Evolutionary conservation across 306 rosid genomes (phyloP).

Genomic region (Benincasa hispida): DNA sequence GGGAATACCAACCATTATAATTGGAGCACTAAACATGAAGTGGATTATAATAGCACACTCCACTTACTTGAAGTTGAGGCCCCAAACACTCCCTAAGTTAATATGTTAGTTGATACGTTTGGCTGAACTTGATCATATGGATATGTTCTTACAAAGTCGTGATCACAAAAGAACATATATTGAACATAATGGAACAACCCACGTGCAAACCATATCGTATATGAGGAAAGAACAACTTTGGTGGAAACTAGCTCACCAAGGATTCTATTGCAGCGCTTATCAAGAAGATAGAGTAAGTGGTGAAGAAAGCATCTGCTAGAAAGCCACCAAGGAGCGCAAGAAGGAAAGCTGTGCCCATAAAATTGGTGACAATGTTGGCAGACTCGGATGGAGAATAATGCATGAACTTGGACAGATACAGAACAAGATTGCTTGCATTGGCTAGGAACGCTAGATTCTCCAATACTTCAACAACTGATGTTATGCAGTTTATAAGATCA

Average conservation of each 20-base stretch:
- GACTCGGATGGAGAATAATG: slow-evolving; percentile 60
- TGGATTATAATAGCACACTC: no score
- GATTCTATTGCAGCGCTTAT: slow-evolving; percentile 66
- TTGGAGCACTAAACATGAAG: no score
- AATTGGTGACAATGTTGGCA: slow-evolving; percentile 67
- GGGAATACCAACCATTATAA: no score
- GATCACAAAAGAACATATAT: no score
- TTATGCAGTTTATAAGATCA: background rate
- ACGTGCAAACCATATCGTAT: background rate
- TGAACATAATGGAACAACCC: background rate
- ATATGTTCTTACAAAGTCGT: no score
- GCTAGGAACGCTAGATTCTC: slow-evolving; percentile 87
- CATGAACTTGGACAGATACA: slow-evolving; percentile 58
- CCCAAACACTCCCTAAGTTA: no score
- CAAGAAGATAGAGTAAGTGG: slow-evolving; percentile 47
- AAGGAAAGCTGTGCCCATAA: slow-evolving; percentile 88
- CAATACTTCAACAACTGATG: slow-evolving; percentile 55
- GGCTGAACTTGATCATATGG: no score
- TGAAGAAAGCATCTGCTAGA: slow-evolving; percentile 62
- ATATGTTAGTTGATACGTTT: no score
- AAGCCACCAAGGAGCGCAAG: slow-evolving; percentile 82
- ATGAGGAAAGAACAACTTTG: background rate
- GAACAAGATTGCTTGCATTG: slow-evolving; percentile 79
- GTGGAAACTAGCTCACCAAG: slow-evolving; percentile 30
- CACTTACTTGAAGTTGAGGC: no score